Conservation (phyloP, 805 yeast species). For the Pichia ethanolica region DNA sequence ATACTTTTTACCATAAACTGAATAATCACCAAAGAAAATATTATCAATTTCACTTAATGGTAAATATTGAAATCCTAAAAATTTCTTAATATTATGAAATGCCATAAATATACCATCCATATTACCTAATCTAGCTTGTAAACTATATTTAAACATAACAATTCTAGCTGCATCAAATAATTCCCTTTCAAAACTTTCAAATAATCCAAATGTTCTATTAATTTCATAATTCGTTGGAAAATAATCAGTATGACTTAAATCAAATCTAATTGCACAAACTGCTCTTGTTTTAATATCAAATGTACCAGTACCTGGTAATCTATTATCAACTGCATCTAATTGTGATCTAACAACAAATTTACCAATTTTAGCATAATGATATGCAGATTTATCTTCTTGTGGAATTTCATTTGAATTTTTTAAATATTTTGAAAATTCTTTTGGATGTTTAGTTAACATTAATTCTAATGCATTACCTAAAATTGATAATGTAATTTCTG, state of each 20-base stretch:
- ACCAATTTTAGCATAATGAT: conserved; percentile 67
- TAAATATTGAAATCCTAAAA: conserved; percentile 87
- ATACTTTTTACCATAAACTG: not conserved
- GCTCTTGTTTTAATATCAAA: conserved; percentile 93
- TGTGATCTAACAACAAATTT: conserved; percentile 82
- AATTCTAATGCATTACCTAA: conserved; percentile 79
- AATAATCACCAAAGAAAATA: conserved; percentile 39
- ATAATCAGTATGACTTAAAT: conserved; percentile 45
- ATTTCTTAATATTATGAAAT: conserved; percentile 70
- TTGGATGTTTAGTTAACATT: conserved; percentile 54
- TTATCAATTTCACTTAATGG: conserved; percentile 68
- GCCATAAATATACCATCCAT: conserved; percentile 97
- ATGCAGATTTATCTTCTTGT: conserved; percentile 23
- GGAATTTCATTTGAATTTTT: conserved; percentile 10
- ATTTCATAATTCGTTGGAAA: conserved; percentile 65
- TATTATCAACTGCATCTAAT: conserved; percentile 69
- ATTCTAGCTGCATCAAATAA: conserved; percentile 65
- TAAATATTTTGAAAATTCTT: conserved; percentile 39
- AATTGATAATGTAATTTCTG: conserved; percentile 59
- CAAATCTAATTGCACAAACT: conserved; percentile 77
- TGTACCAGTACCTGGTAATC: conserved; percentile 84
- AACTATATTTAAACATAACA: conserved; percentile 72
- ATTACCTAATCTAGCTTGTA: conserved; percentile 90
- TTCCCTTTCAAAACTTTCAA: conserved; percentile 81
- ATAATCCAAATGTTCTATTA: conserved; percentile 49